Evolutionary conservation across 257 asterid genomes (phyloP).

Genomic region (Ilex aquifolium): DNA sequence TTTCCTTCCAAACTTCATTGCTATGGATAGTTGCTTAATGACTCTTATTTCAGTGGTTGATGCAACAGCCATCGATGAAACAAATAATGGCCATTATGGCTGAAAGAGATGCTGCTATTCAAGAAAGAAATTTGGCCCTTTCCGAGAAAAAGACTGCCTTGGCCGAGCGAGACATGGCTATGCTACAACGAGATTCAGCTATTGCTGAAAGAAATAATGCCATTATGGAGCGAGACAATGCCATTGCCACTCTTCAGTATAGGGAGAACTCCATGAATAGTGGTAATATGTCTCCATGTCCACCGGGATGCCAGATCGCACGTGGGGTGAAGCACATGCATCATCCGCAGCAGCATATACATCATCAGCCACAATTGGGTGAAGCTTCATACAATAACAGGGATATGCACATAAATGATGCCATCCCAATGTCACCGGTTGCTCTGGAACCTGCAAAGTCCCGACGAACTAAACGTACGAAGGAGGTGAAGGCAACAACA

Average conservation of each 20-base stretch:
- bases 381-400: slow-evolving; percentile 43
- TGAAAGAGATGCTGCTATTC: slow-evolving; percentile 94
- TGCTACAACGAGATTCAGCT: slow-evolving; percentile 78
- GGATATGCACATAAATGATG: slow-evolving; percentile 41
- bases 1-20: not conserved
- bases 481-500: slow-evolving; percentile 44
- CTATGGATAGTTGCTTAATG: not conserved
- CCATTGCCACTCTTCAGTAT: slow-evolving; percentile 76
- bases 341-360: slow-evolving; percentile 65
- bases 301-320: slow-evolving; percentile 65
- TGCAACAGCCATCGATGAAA: slow-evolving; percentile 89
- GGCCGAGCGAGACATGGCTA: slow-evolving; percentile 90
- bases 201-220: slow-evolving; percentile 81
- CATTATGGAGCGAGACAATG: slow-evolving; percentile 80
- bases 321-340: slow-evolving; percentile 72
- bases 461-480: slow-evolving; percentile 55
- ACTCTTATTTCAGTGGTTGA: slow-evolving; percentile 59
- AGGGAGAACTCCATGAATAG: slow-evolving; percentile 49
- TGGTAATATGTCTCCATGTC: slow-evolving; percentile 50
- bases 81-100: slow-evolving; percentile 91
- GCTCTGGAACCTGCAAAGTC: slow-evolving; percentile 55
- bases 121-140: slow-evolving; percentile 80
- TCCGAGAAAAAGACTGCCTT: slow-evolving; percentile 88
- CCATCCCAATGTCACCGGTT: slow-evolving; percentile 39
- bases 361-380: slow-evolving; percentile 40